phyloP scores from a whole-genome alignment of 2,329 filamentous ascomycete genomes.

The Pseudopyricularia javanii region DNA sequence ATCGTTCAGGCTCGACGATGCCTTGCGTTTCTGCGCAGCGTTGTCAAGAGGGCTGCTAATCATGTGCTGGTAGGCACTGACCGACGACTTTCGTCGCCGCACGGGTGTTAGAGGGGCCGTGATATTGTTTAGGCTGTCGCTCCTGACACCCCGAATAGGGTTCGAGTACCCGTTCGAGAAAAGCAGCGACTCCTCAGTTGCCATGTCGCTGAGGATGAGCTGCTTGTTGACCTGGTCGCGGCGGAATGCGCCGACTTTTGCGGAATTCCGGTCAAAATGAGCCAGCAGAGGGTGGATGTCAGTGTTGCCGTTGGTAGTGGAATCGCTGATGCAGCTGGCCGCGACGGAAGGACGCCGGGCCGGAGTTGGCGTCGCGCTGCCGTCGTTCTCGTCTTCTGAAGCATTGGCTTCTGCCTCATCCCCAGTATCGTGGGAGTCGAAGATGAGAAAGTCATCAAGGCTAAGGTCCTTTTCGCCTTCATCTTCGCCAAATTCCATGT shows the following conservation, averaged over 20 bases:
- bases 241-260: slow-evolving; percentile 69
- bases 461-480: slow-evolving; percentile 53
- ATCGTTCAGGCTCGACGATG: slow-evolving; percentile 24
- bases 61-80: slow-evolving; percentile 18
- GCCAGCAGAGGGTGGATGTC: slow-evolving; percentile 40
- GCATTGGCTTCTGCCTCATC: slow-evolving; percentile 33
- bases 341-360: slow-evolving; percentile 24
- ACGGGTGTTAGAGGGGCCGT: slow-evolving; percentile 57
- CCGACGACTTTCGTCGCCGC: slow-evolving; percentile 38
- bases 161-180: slow-evolving; percentile 50
- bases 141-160: slow-evolving; percentile 50
- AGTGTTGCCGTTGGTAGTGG: slow-evolving; percentile 15
- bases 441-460: slow-evolving; percentile 62
- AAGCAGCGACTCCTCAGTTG: slow-evolving; percentile 48
- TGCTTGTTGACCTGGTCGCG: slow-evolving; percentile 52
- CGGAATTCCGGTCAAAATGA: slow-evolving; percentile 53
- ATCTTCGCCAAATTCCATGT: slow-evolving; percentile 41
- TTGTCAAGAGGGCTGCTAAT: slow-evolving; percentile 37
- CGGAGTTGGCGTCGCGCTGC: slow-evolving; percentile 39
- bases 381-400: slow-evolving; percentile 31
- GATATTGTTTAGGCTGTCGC: slow-evolving; percentile 52
- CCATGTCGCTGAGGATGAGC: slow-evolving; percentile 46
- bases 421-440: slow-evolving; percentile 35
- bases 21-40: slow-evolving; percentile 42
- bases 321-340: slow-evolving; percentile 34